Evolutionary conservation across 805 yeast species (phyloP).

Genomic region (Starmerella riodocensis): DNA sequence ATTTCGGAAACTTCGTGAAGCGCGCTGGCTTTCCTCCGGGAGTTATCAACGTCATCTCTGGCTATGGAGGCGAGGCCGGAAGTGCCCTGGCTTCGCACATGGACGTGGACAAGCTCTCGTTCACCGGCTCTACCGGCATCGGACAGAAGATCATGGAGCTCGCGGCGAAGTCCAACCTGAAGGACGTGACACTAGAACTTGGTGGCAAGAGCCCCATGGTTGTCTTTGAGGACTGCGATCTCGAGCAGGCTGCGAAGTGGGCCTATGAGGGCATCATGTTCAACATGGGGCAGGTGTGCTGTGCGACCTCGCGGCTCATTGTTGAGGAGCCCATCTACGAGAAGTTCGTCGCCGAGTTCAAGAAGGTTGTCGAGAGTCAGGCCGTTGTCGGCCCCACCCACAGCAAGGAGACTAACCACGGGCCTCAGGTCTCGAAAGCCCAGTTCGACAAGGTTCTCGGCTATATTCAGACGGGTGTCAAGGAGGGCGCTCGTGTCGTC

Average conservation of each 20-base stretch:
- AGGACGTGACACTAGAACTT: slow-evolving; percentile 84
- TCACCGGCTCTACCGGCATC: slow-evolving; percentile 87
- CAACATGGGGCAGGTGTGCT: slow-evolving; percentile 93
- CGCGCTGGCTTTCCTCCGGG: slow-evolving; percentile 89
- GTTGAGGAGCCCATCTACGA: slow-evolving; percentile 80
- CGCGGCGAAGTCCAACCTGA: slow-evolving; percentile 69
- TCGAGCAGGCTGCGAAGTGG: slow-evolving; percentile 61
- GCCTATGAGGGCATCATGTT: slow-evolving; percentile 73
- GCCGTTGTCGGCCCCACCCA: slow-evolving; percentile 72
- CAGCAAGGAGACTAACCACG: slow-evolving; percentile 65
- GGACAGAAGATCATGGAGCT: slow-evolving; percentile 72
- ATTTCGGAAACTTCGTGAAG: slow-evolving; percentile 50
- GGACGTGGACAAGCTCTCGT: slow-evolving; percentile 77
- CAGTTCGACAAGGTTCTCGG: slow-evolving; percentile 68
- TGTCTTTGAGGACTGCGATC: slow-evolving; percentile 72
- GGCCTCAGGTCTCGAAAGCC: slow-evolving; percentile 76
- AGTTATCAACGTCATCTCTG: slow-evolving; percentile 75
- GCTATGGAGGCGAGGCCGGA: slow-evolving; percentile 78
- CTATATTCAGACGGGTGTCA: slow-evolving; percentile 63
- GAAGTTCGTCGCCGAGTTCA: slow-evolving; percentile 49
- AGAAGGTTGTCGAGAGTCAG: slow-evolving; percentile 35
- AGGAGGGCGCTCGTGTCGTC: slow-evolving; percentile 59
- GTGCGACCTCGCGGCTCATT: slow-evolving; percentile 85
- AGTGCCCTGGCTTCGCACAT: slow-evolving; percentile 65
- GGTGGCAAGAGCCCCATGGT: slow-evolving; percentile 96